Base-by-base conservation (phyloP, 225 moss, liverwort and hornwort genomes). In the Marchantia polymorpha region DNA sequence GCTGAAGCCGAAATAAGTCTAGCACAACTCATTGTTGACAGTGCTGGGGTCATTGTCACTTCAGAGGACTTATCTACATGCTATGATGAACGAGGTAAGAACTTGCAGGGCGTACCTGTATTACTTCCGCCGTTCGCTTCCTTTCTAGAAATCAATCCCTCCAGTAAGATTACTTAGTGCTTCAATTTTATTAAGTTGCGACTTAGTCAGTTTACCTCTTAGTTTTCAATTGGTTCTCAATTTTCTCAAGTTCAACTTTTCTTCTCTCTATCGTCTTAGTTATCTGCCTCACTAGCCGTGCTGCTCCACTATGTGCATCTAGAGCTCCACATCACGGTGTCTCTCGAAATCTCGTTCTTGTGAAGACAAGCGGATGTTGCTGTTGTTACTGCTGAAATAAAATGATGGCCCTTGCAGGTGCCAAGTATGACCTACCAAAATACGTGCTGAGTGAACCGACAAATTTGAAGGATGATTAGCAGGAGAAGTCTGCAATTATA, bases 361-460 rank as follows among this genome's bases (percentile, higher is more conserved):
- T 39, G 39, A 5, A 39, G 39, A 39, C 39, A 39, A 39, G 5
- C 5, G 39, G 39, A 2, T 39, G 39, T 5, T 39, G 39, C 61
- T 61, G 22, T n/a, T 17, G 58, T 17, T 39, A 2, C 5, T 39
- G 39, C 39, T 2, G 2, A 39, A 39, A 58, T 20, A 10, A 58
- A 0, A 58, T 20, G 13, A 58, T 58, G 58, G 58, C 58, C 46
- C 39, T 17, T 79, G 67, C 89, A 96, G 96, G 96, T 88, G 94
- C 96, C 51, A 97, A 97, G 91, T 97, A 97, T 85, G 94, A 97
- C 83, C 84, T 97, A 27, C 96, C 96, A 8, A 97, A 97, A 86
- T 97, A 94, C 83, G 94, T 94, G 12, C 81, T 97, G 81, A 94
- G 94, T 80, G 94, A 94, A 81, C 96, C 96, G 54, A 85, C 84